Base-by-base conservation (phyloP, 306 rosid species). In the Alnus rubra region DNA sequence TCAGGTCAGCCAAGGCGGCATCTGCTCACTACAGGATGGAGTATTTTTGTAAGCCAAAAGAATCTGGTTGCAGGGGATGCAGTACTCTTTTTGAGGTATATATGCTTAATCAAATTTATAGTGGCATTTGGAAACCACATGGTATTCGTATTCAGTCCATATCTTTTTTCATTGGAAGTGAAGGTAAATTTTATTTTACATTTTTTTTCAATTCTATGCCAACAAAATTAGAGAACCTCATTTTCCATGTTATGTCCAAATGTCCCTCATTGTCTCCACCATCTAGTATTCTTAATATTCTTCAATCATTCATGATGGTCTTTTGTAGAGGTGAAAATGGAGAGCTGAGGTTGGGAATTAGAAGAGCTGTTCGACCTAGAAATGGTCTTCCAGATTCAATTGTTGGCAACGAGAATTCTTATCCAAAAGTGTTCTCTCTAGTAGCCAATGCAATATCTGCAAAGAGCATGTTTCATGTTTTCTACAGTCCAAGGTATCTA, bases 1-100 rank as follows among this genome's bases (percentile, higher is more conserved):
- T 80, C 93, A 94, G 98, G 98, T 89, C 98, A 94, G 90, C 98
- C 98, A 63, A 92, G 97, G 90, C 81, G 98, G 79, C 98, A 94
- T 89, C 89, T 94, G 55, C 98, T 92, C 71, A 94, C 97, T 68
- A 94, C 98, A 15, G 97, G 98, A 53, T 94, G 98, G 98, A 94
- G 98, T 86, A 78, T 88, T 87, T 94, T 94, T 75, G 97, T 94
- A 49, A 88, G 94, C 90, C 98, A 91, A 85, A 94, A 94, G 91
- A 92, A 85, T 88, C 94, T 94, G 76, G 91, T 92, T 78, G 91
- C 98, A 37, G 98, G 98, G 14, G 98, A 94, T 86, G 98, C 97
- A 13, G 98, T 94, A 83, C 98, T 94, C 78, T 94, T 94, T 86
- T 78, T 94, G 71, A 89, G 98, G 98, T 92, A 81, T 44, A 6